Evolutionary conservation across 305 asterid species (phyloP), one percentile per base, ranked within the genome.

Genomic region (Andrographis paniculata): DNA sequence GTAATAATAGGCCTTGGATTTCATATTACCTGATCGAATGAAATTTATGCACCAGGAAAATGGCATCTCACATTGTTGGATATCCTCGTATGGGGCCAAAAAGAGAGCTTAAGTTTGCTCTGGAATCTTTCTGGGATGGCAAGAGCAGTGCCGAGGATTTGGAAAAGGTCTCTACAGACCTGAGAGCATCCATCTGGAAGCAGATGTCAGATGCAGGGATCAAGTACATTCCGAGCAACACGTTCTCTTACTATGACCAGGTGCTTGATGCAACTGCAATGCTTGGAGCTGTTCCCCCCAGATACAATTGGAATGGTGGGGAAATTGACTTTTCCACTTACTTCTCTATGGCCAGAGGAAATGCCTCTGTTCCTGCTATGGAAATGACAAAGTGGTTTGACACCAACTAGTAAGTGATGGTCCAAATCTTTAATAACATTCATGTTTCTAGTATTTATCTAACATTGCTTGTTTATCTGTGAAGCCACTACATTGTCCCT

Each of bases 331-430:
- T 70, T n/a, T 66, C 68, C 58, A 72, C 86, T 62, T 84, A 74
- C 74, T 84, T 84, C 67, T 84, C 95, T 48, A 84, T 84, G 95
- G 93, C 95, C 52, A 76, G 95, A 67, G 89, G 95, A 53, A 81
- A 84, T 55, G 93, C 89, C 53, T 72, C 95, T 37, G 84, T 81
- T 49, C 93, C 95, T 48, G 93, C 93, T 47, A 84, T 84, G 95
- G 95, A 84, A 53, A 84, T 84, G 95, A 84, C 95, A 65, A 84
- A 84, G 82, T 84, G 95, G 95, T 84, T 84, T 1, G 95, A 84
- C 63, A 84, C 95, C 63, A 81, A 84, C 84, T 84, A 84, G 95
- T 81, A 76, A 84, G 95, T 81, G 48, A 27, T 33, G 5, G 21
- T 24, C 50, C 48, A 7, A 35, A 15, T 19, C 33, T 28, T 28